Evolutionary conservation across 73 alveolate genomes (phyloP), one percentile per base, ranked within the genome.

Genomic region (Paramecium sexaurelia): DNA sequence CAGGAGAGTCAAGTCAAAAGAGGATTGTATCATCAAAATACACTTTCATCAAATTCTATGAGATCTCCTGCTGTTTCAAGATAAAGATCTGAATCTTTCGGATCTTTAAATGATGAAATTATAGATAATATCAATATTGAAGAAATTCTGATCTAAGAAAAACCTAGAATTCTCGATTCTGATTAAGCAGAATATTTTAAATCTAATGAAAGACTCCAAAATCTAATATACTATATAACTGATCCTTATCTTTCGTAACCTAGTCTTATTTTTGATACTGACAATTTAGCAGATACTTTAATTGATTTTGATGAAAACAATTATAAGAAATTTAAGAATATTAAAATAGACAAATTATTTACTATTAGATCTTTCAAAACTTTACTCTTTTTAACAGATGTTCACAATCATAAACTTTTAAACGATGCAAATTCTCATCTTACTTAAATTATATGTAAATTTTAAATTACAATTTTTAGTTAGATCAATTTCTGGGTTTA

Each of bases 121-220:
- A 11, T 29, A n/a, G 86, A 71, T 71, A 19, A 27, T 7, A 6
- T 71, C 20, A 71, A 71, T n/a, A 11, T 71, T 19, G 86, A 71
- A 36, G 86, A 71, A 71, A 71, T 71, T n/a, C 86, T 71, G 4
- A 35, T 35, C 17, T 19, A 78, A 41, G 90, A 78, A 19, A 78
- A 24, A 22, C 90, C 90, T 78, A 10, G 75, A 41, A 37, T 78
- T 0, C 33, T 51, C 17, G 90, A 78, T 40, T 39, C 40, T n/a
- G 68, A 78, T 3, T 78, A 78, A 43, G 90, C 90, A 17, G 90
- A 78, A 43, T 37, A 37, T 45, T 43, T 78, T 20, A 78, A 78
- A 78, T 29, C 43, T 6, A 24, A 39, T 39, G 90, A 78, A 7
- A 78, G 45, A 24, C 43, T 78, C 40, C 41, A 22, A 78, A 22